phyloP scores from a whole-genome alignment of 2,329 filamentous ascomycete species.

The Clarireedia sp. region DNA sequence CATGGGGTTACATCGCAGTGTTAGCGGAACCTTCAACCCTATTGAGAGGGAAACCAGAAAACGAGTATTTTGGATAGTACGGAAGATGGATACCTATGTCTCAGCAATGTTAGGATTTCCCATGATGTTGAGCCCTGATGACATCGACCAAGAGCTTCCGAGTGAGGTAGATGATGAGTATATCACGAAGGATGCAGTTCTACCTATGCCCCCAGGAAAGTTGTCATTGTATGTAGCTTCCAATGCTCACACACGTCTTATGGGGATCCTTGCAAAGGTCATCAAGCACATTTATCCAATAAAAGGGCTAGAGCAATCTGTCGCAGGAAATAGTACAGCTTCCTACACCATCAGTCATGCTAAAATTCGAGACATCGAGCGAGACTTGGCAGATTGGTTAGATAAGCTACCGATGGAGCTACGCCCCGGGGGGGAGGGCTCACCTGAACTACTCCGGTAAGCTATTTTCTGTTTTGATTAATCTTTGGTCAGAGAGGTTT shows the following conservation, averaged over 20 bases:
- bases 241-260: constrained; percentile 56
- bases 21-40: constrained; percentile 53
- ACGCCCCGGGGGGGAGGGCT: constrained; percentile 69
- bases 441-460: constrained; percentile 69
- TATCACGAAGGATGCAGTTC: constrained; percentile 51
- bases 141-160: constrained; percentile 59
- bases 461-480: constrained; percentile 19
- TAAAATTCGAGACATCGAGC: constrained; percentile 56
- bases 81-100: constrained; percentile 64
- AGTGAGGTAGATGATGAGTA: constrained; percentile 60
- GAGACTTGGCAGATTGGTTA: constrained; percentile 55
- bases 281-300: constrained; percentile 59
- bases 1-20: constrained; percentile 68
- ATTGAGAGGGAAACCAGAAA: constrained; percentile 57
- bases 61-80: constrained; percentile 59
- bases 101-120: constrained; percentile 61
- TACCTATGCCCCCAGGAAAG: constrained; percentile 44
- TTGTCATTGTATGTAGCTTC: constrained; percentile 54
- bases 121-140: constrained; percentile 53
- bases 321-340: constrained; percentile 29
- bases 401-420: constrained; percentile 65
- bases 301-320: constrained; percentile 45
- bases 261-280: constrained; percentile 57
- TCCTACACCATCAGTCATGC: constrained; percentile 57
- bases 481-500: no score